Conservation (phyloP, 73 alveolate genomes). For the Breviolum minutum region DNA sequence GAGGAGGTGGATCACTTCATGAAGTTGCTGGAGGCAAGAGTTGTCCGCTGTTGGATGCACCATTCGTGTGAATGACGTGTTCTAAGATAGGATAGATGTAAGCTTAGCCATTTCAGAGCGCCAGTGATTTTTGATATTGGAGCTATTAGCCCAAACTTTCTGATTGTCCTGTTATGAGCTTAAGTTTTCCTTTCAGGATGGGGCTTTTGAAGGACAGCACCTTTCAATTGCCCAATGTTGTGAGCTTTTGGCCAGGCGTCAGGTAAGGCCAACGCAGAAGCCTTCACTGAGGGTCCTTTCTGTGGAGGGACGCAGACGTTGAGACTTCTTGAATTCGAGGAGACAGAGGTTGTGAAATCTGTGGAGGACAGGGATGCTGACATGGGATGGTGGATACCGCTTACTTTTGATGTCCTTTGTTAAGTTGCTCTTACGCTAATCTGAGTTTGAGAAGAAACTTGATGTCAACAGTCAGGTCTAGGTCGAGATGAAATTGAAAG, state of each 20-base stretch:
- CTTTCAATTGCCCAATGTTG: no score
- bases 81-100: neutral
- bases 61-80: no score
- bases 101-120: neutral
- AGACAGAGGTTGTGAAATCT: neutral
- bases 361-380: slow-evolving; percentile 1
- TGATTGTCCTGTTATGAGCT: no score
- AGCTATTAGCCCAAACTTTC: no score
- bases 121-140: neutral
- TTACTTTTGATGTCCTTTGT: neutral
- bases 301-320: slow-evolving; percentile 47
- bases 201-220: no score
- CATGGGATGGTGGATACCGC: neutral
- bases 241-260: neutral
- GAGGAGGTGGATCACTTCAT: slow-evolving; percentile 65
- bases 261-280: neutral
- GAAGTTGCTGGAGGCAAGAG: slow-evolving; percentile 22
- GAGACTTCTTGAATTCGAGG: neutral
- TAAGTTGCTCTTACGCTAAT: neutral
- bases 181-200: no score
- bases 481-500: neutral
- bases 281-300: slow-evolving; percentile 27
- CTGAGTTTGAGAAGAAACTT: neutral
- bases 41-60: no score
- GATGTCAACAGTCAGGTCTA: neutral